Conservation (phyloP, 1,284 basidiomycete genomes). For the Boletus holoroseus region DNA sequence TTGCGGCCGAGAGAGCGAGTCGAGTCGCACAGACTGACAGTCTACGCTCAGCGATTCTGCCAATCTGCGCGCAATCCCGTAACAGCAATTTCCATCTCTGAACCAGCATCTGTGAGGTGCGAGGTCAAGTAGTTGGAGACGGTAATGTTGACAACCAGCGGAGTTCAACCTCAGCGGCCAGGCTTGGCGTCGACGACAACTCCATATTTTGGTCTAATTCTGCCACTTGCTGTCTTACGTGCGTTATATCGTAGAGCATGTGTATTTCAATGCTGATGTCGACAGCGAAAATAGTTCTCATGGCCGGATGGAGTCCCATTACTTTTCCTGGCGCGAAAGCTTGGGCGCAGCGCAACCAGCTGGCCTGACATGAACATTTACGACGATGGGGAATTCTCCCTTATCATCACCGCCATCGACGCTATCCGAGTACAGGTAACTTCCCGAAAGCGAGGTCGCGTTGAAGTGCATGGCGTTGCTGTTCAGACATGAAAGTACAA, state of each 20-base stretch:
- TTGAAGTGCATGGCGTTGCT: neutral
- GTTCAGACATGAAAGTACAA: neutral
- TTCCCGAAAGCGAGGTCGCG: neutral
- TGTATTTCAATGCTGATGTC: too few relatives aligned
- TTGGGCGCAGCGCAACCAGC: neutral
- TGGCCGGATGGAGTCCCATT: too few relatives aligned
- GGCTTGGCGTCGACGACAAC: too few relatives aligned
- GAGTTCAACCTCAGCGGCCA: too few relatives aligned
- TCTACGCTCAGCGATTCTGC: neutral
- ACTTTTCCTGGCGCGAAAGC: neutral
- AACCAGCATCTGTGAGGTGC: neutral
- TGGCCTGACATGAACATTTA: neutral
- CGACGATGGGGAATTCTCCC: neutral
- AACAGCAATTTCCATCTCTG: neutral
- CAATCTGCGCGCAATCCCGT: neutral
- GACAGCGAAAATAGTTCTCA: too few relatives aligned
- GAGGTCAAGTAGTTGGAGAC: too few relatives aligned
- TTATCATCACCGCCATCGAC: neutral
- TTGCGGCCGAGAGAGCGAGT: too few relatives aligned
- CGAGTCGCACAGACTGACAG: neutral
- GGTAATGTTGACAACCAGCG: too few relatives aligned
- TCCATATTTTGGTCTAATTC: too few relatives aligned
- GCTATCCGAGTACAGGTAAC: neutral
- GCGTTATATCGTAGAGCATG: too few relatives aligned
- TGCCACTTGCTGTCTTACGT: too few relatives aligned